A percentile compares a stretch with the other conserved stretches of the same genome.
phyloP scores from a whole-genome alignment of 2,329 filamentous ascomycete genomes.

The Dactylellina cionopaga region DNA sequence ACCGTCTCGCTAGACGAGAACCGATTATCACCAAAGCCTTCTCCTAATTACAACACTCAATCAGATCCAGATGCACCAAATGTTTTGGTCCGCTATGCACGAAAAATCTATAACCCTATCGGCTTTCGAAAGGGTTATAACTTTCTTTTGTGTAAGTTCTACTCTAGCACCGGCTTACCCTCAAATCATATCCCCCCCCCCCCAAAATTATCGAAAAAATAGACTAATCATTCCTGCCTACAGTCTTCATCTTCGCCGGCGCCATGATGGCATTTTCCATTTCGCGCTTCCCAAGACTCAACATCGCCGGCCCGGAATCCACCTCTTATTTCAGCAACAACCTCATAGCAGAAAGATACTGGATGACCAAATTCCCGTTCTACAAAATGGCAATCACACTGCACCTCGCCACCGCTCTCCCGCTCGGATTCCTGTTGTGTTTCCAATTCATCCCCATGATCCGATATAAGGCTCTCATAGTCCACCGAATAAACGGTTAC shows the following conservation, averaged over 20 bases:
- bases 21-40: not conserved
- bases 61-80: not conserved
- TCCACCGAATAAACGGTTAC: slow-evolving; percentile 73
- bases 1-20: too few species aligned
- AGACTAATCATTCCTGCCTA: not conserved
- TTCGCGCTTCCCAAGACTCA: slow-evolving; percentile 65
- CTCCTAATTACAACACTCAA: not conserved
- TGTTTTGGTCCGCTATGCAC: slow-evolving; percentile 5
- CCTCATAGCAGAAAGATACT: slow-evolving; percentile 64
- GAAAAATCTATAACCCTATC: slow-evolving; percentile 30
- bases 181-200: not conserved
- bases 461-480: slow-evolving; percentile 64
- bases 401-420: slow-evolving; percentile 64
- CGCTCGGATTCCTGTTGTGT: slow-evolving; percentile 63
- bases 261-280: slow-evolving; percentile 65
- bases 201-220: not conserved
- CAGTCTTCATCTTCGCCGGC: slow-evolving; percentile 61
- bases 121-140: slow-evolving; percentile 70
- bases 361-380: slow-evolving; percentile 58
- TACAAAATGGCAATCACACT: slow-evolving; percentile 63
- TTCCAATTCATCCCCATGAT: slow-evolving; percentile 66
- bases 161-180: too few species aligned
- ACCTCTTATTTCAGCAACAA: slow-evolving; percentile 55
- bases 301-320: slow-evolving; percentile 58
- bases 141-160: slow-evolving; percentile 64